Conservation (phyloP, 345 rosid species). For the Arabis alpina region DNA sequence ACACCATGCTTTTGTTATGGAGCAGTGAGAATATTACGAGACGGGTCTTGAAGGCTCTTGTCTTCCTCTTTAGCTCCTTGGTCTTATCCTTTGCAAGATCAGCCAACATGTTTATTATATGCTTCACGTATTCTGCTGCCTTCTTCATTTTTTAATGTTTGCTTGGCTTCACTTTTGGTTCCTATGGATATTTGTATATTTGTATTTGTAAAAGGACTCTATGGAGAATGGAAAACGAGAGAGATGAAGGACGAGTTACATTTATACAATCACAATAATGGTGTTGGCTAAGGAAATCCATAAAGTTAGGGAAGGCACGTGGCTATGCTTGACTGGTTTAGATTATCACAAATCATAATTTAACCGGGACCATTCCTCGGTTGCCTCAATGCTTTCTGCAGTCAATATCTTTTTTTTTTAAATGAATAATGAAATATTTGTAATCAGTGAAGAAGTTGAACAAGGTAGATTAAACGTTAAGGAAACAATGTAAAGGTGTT, state of each 20-base stretch:
- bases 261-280: conserved; percentile 31
- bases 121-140: conserved; percentile 53
- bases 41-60: conserved; percentile 62
- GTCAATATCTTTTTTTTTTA: not conserved
- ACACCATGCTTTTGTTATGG: conserved; percentile 55
- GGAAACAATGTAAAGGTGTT: conserved; percentile 31
- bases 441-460: not conserved
- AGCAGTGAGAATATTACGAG: conserved; percentile 66
- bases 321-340: conserved; percentile 23
- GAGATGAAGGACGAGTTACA: conserved; percentile 22
- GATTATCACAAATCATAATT: conserved; percentile 25
- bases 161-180: conserved; percentile 23
- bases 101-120: conserved; percentile 44
- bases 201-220: conserved; percentile 8
- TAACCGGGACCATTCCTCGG: conserved; percentile 27
- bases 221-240: conserved; percentile 35
- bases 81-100: conserved; percentile 50
- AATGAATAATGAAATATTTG: not conserved
- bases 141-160: conserved; percentile 48
- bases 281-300: conserved; percentile 38
- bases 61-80: conserved; percentile 61
- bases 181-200: not conserved
- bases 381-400: not conserved
- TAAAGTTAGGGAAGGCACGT: conserved; percentile 20
- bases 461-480: conserved; percentile 30